Evolutionary conservation across 352 stramenopile genomes (phyloP).

Genomic region (Pythium rhizo-oryzae): DNA sequence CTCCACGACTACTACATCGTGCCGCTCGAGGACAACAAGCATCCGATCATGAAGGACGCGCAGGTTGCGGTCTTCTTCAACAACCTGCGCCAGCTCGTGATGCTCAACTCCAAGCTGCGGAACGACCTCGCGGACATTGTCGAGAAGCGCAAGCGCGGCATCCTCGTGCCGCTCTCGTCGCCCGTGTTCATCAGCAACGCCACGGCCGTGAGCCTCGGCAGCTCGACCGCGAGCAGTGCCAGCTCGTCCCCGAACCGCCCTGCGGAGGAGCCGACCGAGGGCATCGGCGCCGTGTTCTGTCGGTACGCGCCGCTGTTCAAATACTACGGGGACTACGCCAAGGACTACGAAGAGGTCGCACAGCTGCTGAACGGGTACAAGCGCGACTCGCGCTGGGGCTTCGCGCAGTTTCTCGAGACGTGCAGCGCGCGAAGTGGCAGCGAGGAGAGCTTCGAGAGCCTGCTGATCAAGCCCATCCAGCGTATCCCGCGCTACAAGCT

Average conservation of each 20-base stretch:
- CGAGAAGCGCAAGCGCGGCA: constrained; percentile 27
- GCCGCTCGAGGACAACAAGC: constrained; percentile 71
- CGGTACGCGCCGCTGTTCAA: constrained; percentile 84
- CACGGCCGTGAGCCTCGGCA: constrained; percentile 5
- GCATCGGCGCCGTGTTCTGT: constrained; percentile 79
- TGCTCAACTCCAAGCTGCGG: constrained; percentile 86
- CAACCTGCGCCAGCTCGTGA: constrained; percentile 77
- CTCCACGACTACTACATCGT: constrained; percentile 85
- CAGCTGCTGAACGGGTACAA: constrained; percentile 61
- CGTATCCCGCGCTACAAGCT: constrained; percentile 92
- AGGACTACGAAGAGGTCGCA: constrained; percentile 82
- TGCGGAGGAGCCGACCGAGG: constrained; percentile 29
- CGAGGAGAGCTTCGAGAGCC: constrained; percentile 75
- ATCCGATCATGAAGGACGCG: constrained; percentile 82
- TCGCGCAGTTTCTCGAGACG: constrained; percentile 56
- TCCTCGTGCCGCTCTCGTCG: constrained; percentile 18
- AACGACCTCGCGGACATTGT: constrained; percentile 72
- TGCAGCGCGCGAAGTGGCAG: constrained; percentile 58
- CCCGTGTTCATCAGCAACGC: constrained; percentile 22
- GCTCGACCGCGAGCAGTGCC: constrained; percentile 6
- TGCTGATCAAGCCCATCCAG: constrained; percentile 93
- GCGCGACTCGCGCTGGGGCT: constrained; percentile 48
- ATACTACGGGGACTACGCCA: constrained; percentile 81
- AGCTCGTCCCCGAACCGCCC: constrained; percentile 19
- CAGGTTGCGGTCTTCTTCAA: constrained; percentile 90